phyloP scores from a whole-genome alignment of 768 basidiomycete species.

The Lentinula aciculospora region DNA sequence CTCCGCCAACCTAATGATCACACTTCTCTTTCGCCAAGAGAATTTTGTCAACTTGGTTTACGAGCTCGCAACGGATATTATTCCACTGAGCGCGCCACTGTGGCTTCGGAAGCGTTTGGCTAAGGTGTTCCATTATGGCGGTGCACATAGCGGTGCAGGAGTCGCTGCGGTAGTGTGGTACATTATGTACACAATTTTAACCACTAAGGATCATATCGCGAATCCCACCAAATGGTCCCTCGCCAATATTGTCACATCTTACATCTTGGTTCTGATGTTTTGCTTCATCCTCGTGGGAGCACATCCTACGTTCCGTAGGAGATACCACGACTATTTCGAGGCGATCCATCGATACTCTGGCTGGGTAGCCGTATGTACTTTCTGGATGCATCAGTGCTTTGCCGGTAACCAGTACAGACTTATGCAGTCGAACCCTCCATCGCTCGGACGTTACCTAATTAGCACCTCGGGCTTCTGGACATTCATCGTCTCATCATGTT shows the following conservation, averaged over 20 bases:
- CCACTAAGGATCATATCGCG: conserved; percentile 29
- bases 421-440: conserved; percentile 26
- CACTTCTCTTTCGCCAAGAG: conserved; percentile 40
- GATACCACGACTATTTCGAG: conserved; percentile 50
- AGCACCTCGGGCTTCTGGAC: conserved; percentile 46
- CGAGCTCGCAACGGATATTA: conserved; percentile 32
- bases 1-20: conserved; percentile 36
- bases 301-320: conserved; percentile 38
- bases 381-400: conserved; percentile 40
- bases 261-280: conserved; percentile 41
- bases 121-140: conserved; percentile 50
- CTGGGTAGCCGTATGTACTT: conserved; percentile 43
- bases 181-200: conserved; percentile 39
- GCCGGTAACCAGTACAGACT: conserved; percentile 27
- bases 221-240: conserved; percentile 21
- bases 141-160: conserved; percentile 48
- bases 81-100: conserved; percentile 30
- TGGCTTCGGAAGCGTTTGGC: conserved; percentile 41
- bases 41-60: conserved; percentile 51
- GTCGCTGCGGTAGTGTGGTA: conserved; percentile 50
- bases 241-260: conserved; percentile 34
- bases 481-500: conserved; percentile 26
- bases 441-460: conserved; percentile 37
- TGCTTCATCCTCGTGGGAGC: conserved; percentile 42
- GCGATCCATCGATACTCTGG: conserved; percentile 50